Evolutionary conservation across 2,329 filamentous ascomycete species (phyloP).

Genomic region (Colletotrichum lentis): DNA sequence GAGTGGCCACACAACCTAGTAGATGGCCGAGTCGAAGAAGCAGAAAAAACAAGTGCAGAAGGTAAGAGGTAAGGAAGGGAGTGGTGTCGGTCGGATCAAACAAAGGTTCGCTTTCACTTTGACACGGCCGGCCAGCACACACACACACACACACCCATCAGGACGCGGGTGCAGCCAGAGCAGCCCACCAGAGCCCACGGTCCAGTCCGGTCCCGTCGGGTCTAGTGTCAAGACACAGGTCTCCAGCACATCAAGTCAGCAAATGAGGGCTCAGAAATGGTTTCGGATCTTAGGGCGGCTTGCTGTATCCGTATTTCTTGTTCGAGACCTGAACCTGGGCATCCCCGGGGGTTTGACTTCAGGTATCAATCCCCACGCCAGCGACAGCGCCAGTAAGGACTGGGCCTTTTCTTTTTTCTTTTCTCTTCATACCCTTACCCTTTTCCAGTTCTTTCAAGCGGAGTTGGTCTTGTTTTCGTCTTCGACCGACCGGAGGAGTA

Average conservation of each 20-base stretch:
- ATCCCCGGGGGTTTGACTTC: neutral
- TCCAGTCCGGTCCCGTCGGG: conserved; percentile 33
- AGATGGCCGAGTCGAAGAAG: neutral
- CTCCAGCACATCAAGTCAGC: conserved; percentile 15
- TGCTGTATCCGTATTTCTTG: conserved; percentile 14
- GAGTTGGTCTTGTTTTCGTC: neutral
- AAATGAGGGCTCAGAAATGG: conserved; percentile 30
- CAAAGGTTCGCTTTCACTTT: conserved; percentile 11
- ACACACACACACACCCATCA: conserved; percentile 17
- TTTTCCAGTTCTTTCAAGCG: neutral
- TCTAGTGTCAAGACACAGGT: conserved; percentile 25
- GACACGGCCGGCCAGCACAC: neutral
- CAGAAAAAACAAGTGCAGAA: conserved; percentile 24
- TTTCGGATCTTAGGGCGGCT: conserved; percentile 30
- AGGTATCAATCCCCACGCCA: conserved; percentile 9
- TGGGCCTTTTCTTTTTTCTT: neutral
- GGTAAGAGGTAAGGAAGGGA: conserved; percentile 15
- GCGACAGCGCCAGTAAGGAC: neutral
- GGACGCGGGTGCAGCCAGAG: conserved; percentile 4
- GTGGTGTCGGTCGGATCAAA: conserved; percentile 17
- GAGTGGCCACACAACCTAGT: neutral
- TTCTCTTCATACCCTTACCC: neutral
- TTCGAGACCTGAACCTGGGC: conserved; percentile 20
- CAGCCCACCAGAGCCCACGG: conserved; percentile 27
- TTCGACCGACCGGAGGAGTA: neutral